phyloP scores from a whole-genome alignment of 106 monocot species.

The Acorus gramineus region DNA sequence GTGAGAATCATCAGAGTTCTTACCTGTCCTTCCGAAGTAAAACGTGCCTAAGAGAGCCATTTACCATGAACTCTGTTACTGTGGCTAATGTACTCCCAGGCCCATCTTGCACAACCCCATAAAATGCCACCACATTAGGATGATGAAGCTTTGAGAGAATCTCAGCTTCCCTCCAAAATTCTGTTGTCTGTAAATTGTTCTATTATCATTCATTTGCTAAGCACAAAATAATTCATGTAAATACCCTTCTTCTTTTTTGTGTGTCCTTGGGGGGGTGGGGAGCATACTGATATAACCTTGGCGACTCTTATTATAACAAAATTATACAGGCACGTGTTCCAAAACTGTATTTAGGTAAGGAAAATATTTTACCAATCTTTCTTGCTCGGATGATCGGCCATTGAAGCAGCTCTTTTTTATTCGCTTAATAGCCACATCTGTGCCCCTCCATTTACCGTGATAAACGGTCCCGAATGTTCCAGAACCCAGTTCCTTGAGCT shows the following conservation, averaged over 20 bases:
- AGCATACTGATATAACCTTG: too few relatives aligned
- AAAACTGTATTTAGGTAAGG: too few relatives aligned
- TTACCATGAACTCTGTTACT: slow-evolving; percentile 87
- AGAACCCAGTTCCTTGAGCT: slow-evolving; percentile 77
- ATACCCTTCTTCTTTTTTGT: too few relatives aligned
- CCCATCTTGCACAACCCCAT: slow-evolving; percentile 81
- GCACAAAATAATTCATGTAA: too few relatives aligned
- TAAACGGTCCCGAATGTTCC: slow-evolving; percentile 95
- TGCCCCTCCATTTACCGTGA: slow-evolving; percentile 97
- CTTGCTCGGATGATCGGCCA: slow-evolving; percentile 81
- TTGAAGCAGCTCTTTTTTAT: slow-evolving; percentile 93
- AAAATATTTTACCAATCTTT: slow-evolving; percentile 49
- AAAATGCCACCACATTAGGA: slow-evolving; percentile 91
- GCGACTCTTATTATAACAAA: too few relatives aligned
- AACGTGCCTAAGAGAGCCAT: slow-evolving; percentile 81
- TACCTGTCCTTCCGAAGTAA: slow-evolving; percentile 72
- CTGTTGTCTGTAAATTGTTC: slow-evolving; percentile 38
- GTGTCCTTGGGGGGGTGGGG: too few relatives aligned
- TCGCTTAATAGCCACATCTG: slow-evolving; percentile 90
- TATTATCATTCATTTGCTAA: too few relatives aligned
- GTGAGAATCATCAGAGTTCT: neutral
- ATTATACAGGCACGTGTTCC: too few relatives aligned
- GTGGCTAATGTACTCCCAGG: slow-evolving; percentile 79
- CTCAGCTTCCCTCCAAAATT: slow-evolving; percentile 90
- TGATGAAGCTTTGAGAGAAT: slow-evolving; percentile 93